These are phyloP conservation scores for Tylopilus intermedius DNA, from an alignment of 768 basidiomycete genomes.

Conservation along the genomic window DNA sequence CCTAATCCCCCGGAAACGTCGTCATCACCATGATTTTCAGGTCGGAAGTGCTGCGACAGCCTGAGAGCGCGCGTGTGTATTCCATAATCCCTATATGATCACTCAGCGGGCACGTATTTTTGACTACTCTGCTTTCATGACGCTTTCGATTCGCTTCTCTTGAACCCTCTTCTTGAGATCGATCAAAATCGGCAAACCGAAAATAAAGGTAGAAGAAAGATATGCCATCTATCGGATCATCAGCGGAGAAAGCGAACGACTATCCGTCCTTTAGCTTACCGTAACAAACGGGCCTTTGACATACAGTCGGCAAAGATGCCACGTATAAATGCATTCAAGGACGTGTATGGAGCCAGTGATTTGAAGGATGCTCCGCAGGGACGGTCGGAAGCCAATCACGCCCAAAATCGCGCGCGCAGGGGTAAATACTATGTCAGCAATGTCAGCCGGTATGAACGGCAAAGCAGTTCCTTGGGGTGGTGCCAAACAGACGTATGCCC, in stretches of 20 bases:
- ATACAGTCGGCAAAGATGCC: slow-evolving; percentile 28
- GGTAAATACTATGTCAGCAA: slow-evolving; percentile 13
- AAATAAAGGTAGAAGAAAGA: slow-evolving; percentile 42
- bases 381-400: slow-evolving; percentile 17
- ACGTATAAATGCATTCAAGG: slow-evolving; percentile 27
- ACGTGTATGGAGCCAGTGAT: slow-evolving; percentile 10
- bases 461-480: slow-evolving; percentile 19
- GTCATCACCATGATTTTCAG: neutral
- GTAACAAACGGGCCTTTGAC: slow-evolving; percentile 16
- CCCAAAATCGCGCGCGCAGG: slow-evolving; percentile 18
- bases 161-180: slow-evolving; percentile 59
- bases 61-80: no score
- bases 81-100: no score
- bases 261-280: slow-evolving; percentile 8
- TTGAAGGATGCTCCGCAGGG: slow-evolving; percentile 8
- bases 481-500: slow-evolving; percentile 16
- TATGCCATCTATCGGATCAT: slow-evolving; percentile 44
- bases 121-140: slow-evolving; percentile 63
- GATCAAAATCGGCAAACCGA: slow-evolving; percentile 52
- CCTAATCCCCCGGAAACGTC: neutral
- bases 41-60: neutral
- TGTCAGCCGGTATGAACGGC: slow-evolving; percentile 12
- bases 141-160: slow-evolving; percentile 66
- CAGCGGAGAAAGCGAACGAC: neutral
- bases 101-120: neutral